Conservation (phyloP, 1,139 yeast species). For the Maudiozyma humilis region DNA sequence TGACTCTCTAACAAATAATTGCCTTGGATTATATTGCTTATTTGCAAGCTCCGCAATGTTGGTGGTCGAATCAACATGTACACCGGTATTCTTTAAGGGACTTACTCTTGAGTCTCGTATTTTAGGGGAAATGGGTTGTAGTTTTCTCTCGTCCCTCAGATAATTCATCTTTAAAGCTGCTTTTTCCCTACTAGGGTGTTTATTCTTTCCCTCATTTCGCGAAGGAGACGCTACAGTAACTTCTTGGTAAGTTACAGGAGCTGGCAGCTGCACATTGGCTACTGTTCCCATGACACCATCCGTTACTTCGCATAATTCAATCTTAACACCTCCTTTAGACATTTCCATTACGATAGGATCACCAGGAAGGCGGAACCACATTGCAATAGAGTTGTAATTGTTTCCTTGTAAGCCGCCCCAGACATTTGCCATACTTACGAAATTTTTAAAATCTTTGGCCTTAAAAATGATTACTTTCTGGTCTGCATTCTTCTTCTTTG, state of each 20-base stretch:
- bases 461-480: slow-evolving; percentile 34
- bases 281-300: slow-evolving; percentile 22
- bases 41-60: slow-evolving; percentile 7
- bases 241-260: background rate
- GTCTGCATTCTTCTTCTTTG: slow-evolving; percentile 16
- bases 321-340: slow-evolving; percentile 17
- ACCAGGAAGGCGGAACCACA: slow-evolving; percentile 44
- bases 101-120: slow-evolving; percentile 9
- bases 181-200: background rate
- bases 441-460: slow-evolving; percentile 46
- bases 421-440: slow-evolving; percentile 35
- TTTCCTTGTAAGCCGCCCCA: slow-evolving; percentile 23
- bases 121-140: background rate
- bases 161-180: background rate
- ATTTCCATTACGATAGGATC: slow-evolving; percentile 46
- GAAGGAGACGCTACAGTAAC: background rate
- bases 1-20: slow-evolving; percentile 15
- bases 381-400: slow-evolving; percentile 34
- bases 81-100: slow-evolving; percentile 6
- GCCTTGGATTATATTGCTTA: slow-evolving; percentile 1
- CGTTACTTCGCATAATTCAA: slow-evolving; percentile 42
- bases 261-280: background rate
- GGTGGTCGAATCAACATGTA: background rate
- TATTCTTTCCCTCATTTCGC: background rate
- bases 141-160: background rate